Conservation (phyloP, 2,329 filamentous ascomycete genomes). For the Zopfia rhizophila region DNA sequence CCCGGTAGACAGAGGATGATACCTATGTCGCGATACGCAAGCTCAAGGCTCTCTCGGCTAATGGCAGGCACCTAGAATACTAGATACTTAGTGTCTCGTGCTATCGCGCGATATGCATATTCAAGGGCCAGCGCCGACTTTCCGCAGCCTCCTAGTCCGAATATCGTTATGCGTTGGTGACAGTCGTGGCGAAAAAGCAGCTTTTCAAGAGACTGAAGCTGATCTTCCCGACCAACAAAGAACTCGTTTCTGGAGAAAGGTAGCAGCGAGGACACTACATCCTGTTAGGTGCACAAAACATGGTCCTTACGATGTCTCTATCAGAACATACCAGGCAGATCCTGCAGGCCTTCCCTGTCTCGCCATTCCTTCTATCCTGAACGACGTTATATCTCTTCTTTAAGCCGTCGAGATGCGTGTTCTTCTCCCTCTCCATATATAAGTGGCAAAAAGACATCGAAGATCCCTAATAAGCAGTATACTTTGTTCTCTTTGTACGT, state of each 20-base stretch:
- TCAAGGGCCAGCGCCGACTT: conserved; percentile 55
- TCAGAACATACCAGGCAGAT: conserved; percentile 17
- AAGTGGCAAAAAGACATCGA: conserved; percentile 29
- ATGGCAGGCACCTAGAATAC: conserved; percentile 57
- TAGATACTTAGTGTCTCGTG: conserved; percentile 43
- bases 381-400: conserved; percentile 24
- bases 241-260: conserved; percentile 1
- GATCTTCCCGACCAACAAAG: conserved; percentile 1
- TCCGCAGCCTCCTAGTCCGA: conserved; percentile 54
- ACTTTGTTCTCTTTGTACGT: conserved; percentile 32
- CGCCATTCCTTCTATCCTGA: conserved; percentile 14
- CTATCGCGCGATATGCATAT: conserved; percentile 49
- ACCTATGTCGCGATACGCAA: conserved; percentile 50
- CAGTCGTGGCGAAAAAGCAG: conserved; percentile 11
- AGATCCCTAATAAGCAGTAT: conserved; percentile 36
- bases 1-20: conserved; percentile 33
- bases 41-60: conserved; percentile 49
- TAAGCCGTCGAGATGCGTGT: conserved; percentile 24
- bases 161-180: conserved; percentile 37
- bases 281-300: conserved; percentile 11
- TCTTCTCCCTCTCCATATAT: conserved; percentile 32
- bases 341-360: conserved; percentile 13
- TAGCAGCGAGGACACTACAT: conserved; percentile 10
- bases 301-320: conserved; percentile 1
- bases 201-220: not conserved